Conservation (phyloP, 2,329 filamentous ascomycete genomes). For the Ceratocystis huliohia region DNA sequence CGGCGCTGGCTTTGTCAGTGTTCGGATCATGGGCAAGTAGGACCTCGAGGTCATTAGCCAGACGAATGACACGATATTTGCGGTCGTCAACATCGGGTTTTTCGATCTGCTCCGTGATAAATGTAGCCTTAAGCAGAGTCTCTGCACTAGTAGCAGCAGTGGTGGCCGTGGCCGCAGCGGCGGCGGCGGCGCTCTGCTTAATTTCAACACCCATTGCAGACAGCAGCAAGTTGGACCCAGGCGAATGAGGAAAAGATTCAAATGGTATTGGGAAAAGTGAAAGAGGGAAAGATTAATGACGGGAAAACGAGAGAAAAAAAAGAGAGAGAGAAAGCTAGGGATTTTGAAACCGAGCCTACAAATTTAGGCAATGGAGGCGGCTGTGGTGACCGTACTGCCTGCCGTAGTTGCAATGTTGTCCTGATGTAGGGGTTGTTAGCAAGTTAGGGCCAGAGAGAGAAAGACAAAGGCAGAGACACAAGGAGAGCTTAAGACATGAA, state of each 20-base stretch:
- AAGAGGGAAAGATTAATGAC: neutral
- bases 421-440: neutral
- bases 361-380: no score
- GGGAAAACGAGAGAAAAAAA: neutral
- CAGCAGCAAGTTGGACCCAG: neutral
- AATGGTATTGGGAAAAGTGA: no score
- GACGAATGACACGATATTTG: conserved; percentile 71
- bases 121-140: neutral
- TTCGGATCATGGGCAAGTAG: conserved; percentile 86
- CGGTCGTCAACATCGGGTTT: conserved; percentile 77
- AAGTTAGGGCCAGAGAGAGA: neutral
- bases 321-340: neutral
- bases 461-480: neutral
- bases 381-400: neutral
- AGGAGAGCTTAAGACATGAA: neutral
- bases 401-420: conserved; percentile 8
- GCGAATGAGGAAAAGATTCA: neutral
- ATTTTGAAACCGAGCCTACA: neutral
- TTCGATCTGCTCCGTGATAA: conserved; percentile 59
- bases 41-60: conserved; percentile 79
- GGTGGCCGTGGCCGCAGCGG: neutral
- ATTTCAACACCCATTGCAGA: neutral
- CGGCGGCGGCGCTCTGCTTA: neutral
- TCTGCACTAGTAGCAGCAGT: neutral
- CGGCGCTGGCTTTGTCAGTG: conserved; percentile 92